phyloP scores from a whole-genome alignment of 768 basidiomycete genomes.

The Crepidotus variabilis region DNA sequence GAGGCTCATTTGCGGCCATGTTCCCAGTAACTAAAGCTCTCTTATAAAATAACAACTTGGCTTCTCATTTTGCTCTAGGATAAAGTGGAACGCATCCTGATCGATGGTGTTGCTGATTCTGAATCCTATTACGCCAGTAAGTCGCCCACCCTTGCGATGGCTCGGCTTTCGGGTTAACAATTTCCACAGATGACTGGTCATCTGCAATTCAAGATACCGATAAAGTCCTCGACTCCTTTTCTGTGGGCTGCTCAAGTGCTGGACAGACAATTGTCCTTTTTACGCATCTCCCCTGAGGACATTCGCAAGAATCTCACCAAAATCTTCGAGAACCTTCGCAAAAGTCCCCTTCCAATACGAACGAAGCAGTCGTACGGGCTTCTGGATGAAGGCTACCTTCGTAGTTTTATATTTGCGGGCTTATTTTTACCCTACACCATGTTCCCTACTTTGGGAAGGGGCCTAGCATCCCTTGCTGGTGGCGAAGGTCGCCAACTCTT shows the following conservation, averaged over 20 bases:
- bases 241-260: constrained; percentile 30
- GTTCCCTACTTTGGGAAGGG: constrained; percentile 31
- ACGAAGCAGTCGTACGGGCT: constrained; percentile 28
- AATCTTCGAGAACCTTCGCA: constrained; percentile 26
- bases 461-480: constrained; percentile 28
- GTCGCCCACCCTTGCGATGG: background rate
- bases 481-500: constrained; percentile 28
- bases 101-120: constrained; percentile 34
- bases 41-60: background rate
- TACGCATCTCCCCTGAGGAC: constrained; percentile 25
- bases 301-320: constrained; percentile 30
- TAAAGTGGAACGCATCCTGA: constrained; percentile 31
- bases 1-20: constrained; percentile 28
- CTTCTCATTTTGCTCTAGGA: constrained; percentile 11
- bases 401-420: constrained; percentile 24
- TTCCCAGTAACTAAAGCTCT: constrained; percentile 24
- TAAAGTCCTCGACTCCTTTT: constrained; percentile 29
- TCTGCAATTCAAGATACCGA: constrained; percentile 31
- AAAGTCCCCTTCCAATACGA: constrained; percentile 30
- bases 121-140: constrained; percentile 32
- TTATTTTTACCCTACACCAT: constrained; percentile 31
- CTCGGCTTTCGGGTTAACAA: background rate
- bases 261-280: constrained; percentile 33
- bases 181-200: constrained; percentile 27
- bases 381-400: constrained; percentile 30